A percentile compares a stretch with the other conserved stretches of the same genome.
Evolutionary conservation across 805 yeast species (phyloP).

Genomic region (Trichomonascus vanleenenianus): DNA sequence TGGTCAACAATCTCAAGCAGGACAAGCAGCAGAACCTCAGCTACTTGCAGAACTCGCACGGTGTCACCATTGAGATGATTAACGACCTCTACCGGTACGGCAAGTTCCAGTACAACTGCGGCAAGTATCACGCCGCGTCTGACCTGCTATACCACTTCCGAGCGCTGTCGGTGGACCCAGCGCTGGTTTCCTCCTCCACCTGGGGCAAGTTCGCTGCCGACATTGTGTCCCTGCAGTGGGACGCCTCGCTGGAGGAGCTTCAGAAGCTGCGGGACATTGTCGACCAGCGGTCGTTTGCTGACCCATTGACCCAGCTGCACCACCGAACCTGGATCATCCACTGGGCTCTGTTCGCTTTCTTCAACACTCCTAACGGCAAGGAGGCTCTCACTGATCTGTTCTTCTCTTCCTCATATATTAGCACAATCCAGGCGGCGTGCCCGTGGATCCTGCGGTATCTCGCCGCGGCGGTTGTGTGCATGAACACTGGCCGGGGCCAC

Average conservation of each 20-base stretch:
- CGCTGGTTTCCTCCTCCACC: conserved; percentile 46
- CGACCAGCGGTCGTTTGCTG: conserved; percentile 46
- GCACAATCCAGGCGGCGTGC: conserved; percentile 61
- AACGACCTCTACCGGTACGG: conserved; percentile 50
- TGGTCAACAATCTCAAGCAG: conserved; percentile 44
- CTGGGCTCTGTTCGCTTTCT: conserved; percentile 59
- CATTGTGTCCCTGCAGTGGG: conserved; percentile 46
- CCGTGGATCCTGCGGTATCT: conserved; percentile 67
- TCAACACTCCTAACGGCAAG: conserved; percentile 44
- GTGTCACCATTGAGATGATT: conserved; percentile 37
- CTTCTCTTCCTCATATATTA: conserved; percentile 50
- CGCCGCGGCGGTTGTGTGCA: conserved; percentile 45
- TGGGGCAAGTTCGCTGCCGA: conserved; percentile 67
- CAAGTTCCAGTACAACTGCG: conserved; percentile 55
- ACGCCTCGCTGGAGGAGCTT: conserved; percentile 45
- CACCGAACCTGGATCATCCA: conserved; percentile 63
- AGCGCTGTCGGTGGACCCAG: conserved; percentile 44
- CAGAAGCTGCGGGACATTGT: conserved; percentile 48
- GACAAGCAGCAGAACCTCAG: conserved; percentile 48
- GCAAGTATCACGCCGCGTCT: conserved; percentile 52
- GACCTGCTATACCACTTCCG: conserved; percentile 52
- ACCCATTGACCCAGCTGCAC: conserved; percentile 52
- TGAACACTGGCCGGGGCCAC: conserved; percentile 24
- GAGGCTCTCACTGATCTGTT: conserved; percentile 51
- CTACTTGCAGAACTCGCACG: conserved; percentile 37